Evolutionary conservation across 225 moss, liverwort and hornwort genomes (phyloP).

Genomic region (Bryum argenteum): DNA sequence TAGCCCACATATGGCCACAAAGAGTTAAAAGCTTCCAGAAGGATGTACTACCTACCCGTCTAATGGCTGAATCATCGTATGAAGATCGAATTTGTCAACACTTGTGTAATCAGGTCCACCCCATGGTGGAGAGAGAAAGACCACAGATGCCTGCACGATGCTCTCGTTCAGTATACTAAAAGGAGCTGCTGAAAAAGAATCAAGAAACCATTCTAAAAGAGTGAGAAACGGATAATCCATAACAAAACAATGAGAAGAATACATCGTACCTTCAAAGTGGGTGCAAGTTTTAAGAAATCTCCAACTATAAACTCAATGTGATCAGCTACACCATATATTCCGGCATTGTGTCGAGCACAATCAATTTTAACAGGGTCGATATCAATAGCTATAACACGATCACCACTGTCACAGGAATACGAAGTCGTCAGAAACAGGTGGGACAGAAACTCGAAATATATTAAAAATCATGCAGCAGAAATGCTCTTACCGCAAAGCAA

Average conservation of each 20-base stretch:
- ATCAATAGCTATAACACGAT: constrained; percentile 85
- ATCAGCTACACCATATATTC: constrained; percentile 80
- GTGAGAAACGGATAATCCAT: constrained; percentile 14
- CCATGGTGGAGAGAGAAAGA: constrained; percentile 98
- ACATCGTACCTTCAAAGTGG: constrained; percentile 56
- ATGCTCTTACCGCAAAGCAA: constrained; percentile 70
- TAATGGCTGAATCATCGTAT: constrained; percentile 88
- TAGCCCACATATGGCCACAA: not conserved
- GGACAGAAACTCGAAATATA: not conserved
- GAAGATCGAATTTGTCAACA: constrained; percentile 75
- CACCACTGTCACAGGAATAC: constrained; percentile 53
- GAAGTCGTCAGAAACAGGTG: constrained; percentile 18
- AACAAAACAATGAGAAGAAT: not conserved
- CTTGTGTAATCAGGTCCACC: constrained; percentile 77
- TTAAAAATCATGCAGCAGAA: not conserved
- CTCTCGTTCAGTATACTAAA: not conserved
- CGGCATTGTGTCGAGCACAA: constrained; percentile 86
- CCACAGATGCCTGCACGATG: constrained; percentile 63
- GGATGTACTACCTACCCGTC: constrained; percentile 62
- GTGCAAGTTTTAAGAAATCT: constrained; percentile 80
- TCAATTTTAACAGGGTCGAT: constrained; percentile 75
- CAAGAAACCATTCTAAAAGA: not conserved
- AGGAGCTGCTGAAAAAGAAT: not conserved
- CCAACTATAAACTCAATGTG: constrained; percentile 83
- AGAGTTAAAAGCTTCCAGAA: not conserved